A percentile compares a stretch with the other conserved stretches of the same genome.
These are phyloP conservation scores for Aureobasidium sp. DNA, from an alignment of 2,329 filamentous ascomycete species.

Conservation along the genomic window DNA sequence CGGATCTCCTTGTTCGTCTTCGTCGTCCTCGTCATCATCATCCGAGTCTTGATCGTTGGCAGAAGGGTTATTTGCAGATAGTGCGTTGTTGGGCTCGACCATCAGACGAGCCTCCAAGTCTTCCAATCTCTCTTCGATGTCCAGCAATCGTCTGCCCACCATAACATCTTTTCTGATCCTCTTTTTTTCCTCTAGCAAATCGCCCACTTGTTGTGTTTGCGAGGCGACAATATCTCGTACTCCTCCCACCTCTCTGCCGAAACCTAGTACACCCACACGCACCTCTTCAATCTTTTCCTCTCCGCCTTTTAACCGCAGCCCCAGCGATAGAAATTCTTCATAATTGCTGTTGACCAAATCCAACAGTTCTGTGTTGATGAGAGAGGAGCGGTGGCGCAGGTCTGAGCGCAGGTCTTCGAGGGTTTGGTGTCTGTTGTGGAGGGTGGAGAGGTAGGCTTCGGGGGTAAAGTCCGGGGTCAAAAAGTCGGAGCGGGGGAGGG, in stretches of 20 bases:
- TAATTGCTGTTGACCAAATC: conserved; percentile 96
- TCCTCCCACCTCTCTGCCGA: conserved; percentile 72
- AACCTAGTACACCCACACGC: conserved; percentile 76
- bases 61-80: not conserved
- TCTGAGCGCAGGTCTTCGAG: conserved; percentile 88
- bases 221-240: conserved; percentile 60
- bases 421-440: conserved; percentile 85
- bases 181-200: conserved; percentile 59
- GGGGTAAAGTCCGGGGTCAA: conserved; percentile 71
- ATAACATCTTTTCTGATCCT: conserved; percentile 58
- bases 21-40: conserved; percentile 31
- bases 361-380: conserved; percentile 77
- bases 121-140: conserved; percentile 56
- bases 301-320: conserved; percentile 73
- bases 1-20: conserved; percentile 28
- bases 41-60: conserved; percentile 27
- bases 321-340: conserved; percentile 78
- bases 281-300: conserved; percentile 90
- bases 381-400: conserved; percentile 69
- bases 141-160: conserved; percentile 54
- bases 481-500: conserved; percentile 78
- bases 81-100: conserved; percentile 33
- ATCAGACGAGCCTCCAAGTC: conserved; percentile 59
- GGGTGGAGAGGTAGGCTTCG: conserved; percentile 71
- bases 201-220: conserved; percentile 56